Base-by-base conservation (phyloP, 805 yeast species). In the Tanozyma kutaoensis region DNA sequence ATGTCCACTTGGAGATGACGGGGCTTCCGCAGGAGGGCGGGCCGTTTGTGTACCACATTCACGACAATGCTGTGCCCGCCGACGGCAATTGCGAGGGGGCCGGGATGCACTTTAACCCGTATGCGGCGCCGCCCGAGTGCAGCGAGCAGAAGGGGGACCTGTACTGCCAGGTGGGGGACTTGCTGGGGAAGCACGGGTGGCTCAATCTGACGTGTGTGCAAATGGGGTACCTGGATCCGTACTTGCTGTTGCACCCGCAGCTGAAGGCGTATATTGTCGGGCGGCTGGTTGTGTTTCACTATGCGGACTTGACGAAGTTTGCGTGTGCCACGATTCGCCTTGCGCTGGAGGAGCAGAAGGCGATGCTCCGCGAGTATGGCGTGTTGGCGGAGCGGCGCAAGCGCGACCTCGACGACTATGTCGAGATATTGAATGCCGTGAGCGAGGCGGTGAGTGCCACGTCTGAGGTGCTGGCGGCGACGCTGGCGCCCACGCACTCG, bases 111-210 rank as follows among this genome's bases (percentile, higher is more conserved):
- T 70, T 77, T 32, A 75, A 77, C 41, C 86, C 86, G 4, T 76
- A 64, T 43, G 44, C 55, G 29, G 76, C 81, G 5, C 50, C 66
- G 8, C 48, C 58, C 13, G 59, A 57, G 26, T 75, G 82, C 48
- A 74, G 65, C 28, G 37, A 47, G 15, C 55, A 58, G 30, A 55
- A 55, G 12, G 58, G 64, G 38, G 76, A 76, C 47, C 47, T 73
- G 6, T 55, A 46, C 20, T 77, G 84, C 46, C 73, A 73, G 48
- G 69, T 76, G 23, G 88, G 88, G 31, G 86, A 77, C 43, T 66
- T 77, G 39, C 68, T 80, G 20, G 88, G 88, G 24, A 77, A 76
- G 46, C 85, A 77, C 49, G 88, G 88, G 9, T 65, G 55, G 52
- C 72, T 78, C 42, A 65, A 75, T 43, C 63, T 80, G 13, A 75